Evolutionary conservation across 169 alveolate genomes (phyloP).

Genomic region (Babesia gibsoni): DNA sequence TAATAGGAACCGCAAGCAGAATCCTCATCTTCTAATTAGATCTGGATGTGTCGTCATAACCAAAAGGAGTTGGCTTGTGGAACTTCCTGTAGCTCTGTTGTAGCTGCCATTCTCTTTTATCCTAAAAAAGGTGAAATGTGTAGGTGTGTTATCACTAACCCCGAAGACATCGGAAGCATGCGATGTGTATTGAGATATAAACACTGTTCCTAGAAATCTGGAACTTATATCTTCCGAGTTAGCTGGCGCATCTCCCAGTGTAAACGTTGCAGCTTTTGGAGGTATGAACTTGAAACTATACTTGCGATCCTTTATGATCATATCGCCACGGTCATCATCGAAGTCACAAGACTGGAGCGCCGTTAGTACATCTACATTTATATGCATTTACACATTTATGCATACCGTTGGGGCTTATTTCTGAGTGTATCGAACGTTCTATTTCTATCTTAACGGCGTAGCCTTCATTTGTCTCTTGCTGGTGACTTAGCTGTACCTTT

Average conservation of each 20-base stretch:
- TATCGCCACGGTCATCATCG: slow-evolving; percentile 1
- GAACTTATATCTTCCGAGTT: slow-evolving; percentile 3
- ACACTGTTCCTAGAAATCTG: slow-evolving; percentile 33
- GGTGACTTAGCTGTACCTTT: background rate
- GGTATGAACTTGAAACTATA: slow-evolving; percentile 11
- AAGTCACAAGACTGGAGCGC: background rate
- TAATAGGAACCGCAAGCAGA: too few relatives aligned
- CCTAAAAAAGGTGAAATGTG: background rate
- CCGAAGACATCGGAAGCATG: background rate
- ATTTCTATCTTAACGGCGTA: slow-evolving; percentile 36
- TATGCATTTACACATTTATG: background rate
- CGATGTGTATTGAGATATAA: slow-evolving; percentile 1
- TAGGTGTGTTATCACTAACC: background rate
- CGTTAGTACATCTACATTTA: background rate
- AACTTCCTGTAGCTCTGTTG: slow-evolving; percentile 10
- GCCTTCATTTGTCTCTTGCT: background rate
- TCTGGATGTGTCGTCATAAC: background rate
- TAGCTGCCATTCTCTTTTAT: background rate
- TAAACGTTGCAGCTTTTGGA: slow-evolving; percentile 17
- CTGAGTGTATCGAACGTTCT: slow-evolving; percentile 17
- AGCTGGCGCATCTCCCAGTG: slow-evolving; percentile 21
- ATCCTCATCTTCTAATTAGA: too few relatives aligned
- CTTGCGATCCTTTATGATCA: background rate
- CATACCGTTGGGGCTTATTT: slow-evolving; percentile 40
- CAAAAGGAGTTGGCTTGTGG: slow-evolving; percentile 5